Percentiles rank a stretch among this genome's conserved stretches.
Evolutionary conservation across 352 stramenopile genomes (phyloP).

Genomic region (Phytophthora boehmeriae): DNA sequence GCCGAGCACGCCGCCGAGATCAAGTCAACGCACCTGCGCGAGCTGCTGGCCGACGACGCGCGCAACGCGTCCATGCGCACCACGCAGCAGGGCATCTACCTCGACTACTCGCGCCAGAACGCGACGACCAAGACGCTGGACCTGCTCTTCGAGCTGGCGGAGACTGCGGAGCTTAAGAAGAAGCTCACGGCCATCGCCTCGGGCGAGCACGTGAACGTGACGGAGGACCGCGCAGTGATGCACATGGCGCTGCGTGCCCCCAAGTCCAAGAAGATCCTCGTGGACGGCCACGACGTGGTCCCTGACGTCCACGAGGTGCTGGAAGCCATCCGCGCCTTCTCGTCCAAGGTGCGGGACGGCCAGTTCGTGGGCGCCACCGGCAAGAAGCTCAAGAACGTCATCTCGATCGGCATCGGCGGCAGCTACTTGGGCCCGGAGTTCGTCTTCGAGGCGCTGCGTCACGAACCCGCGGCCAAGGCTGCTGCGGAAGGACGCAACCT

Average conservation of each 20-base stretch:
- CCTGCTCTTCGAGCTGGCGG: constrained; percentile 92
- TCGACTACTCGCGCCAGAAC: constrained; percentile 96
- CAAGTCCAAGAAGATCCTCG: constrained; percentile 78
- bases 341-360: constrained; percentile 89
- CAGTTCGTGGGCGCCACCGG: constrained; percentile 91
- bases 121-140: constrained; percentile 89
- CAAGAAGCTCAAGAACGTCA: constrained; percentile 94
- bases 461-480: constrained; percentile 86
- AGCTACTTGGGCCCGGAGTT: constrained; percentile 97
- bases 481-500: constrained; percentile 87
- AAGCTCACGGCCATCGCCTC: constrained; percentile 91
- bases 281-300: constrained; percentile 96
- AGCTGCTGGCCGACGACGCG: constrained; percentile 89
- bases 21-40: constrained; percentile 89
- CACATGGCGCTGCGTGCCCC: constrained; percentile 96
- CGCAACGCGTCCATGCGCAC: constrained; percentile 91
- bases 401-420: constrained; percentile 97
- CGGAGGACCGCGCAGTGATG: constrained; percentile 95
- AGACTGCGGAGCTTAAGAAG: constrained; percentile 85
- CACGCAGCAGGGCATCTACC: constrained; percentile 92
- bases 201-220: constrained; percentile 96
- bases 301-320: constrained; percentile 96
- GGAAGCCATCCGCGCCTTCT: constrained; percentile 95
- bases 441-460: constrained; percentile 94
- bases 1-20: constrained; percentile 79